A percentile compares a stretch with the other conserved stretches of the same genome.
These are phyloP conservation scores for Dimocarpus longan DNA, from an alignment of 345 rosid genomes.

Conservation along the genomic window DNA sequence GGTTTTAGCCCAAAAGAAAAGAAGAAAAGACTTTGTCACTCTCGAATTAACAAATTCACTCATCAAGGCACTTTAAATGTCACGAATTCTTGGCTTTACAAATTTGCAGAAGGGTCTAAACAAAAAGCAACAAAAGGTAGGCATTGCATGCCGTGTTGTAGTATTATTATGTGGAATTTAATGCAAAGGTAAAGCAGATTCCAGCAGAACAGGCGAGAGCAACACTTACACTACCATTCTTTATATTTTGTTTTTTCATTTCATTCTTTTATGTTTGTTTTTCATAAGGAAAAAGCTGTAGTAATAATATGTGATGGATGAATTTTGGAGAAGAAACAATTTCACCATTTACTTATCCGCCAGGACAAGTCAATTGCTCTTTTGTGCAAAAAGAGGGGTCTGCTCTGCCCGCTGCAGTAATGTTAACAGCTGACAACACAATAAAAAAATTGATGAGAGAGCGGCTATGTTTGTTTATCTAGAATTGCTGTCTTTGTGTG, in stretches of 20 bases:
- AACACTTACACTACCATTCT: not conserved
- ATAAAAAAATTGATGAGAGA: slow-evolving; percentile 3
- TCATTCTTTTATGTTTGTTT: not conserved
- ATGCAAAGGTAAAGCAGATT: slow-evolving; percentile 12
- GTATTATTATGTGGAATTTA: slow-evolving; percentile 6
- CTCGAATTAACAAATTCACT: slow-evolving; percentile 3
- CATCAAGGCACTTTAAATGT: not conserved
- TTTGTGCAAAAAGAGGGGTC: slow-evolving; percentile 14
- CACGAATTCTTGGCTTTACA: not conserved
- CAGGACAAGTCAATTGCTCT: slow-evolving; percentile 29
- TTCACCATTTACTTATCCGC: not conserved
- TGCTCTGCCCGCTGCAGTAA: not conserved
- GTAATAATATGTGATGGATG: not conserved
- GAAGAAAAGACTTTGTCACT: not conserved
- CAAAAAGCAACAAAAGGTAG: slow-evolving; percentile 14
- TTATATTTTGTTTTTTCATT: not conserved
- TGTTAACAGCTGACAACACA: not conserved
- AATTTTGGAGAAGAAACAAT: not conserved
- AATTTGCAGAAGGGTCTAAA: slow-evolving; percentile 3
- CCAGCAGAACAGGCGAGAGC: not conserved
- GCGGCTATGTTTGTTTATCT: not conserved
- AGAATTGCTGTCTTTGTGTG: slow-evolving; percentile 15
- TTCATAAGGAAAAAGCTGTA: not conserved
- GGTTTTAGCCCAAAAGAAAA: not conserved
- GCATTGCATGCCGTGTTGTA: slow-evolving; percentile 9